Conservation (phyloP, 495 filamentous ascomycete genomes). For the Penicillium roqueforti region DNA sequence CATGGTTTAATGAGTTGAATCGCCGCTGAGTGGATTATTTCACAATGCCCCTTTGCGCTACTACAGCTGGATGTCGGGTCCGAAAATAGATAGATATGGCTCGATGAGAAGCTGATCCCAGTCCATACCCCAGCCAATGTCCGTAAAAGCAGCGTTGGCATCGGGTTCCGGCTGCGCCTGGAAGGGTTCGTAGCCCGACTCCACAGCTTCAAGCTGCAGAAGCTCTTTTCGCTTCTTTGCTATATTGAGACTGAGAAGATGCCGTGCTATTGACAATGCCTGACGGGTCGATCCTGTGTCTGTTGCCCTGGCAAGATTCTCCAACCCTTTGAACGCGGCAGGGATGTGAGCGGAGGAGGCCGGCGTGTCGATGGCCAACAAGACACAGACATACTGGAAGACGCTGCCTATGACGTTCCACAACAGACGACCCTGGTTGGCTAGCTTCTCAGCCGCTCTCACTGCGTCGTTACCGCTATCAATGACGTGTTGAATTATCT, state of each 20-base stretch:
- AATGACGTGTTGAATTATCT: constrained; percentile 21
- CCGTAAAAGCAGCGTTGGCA: constrained; percentile 12
- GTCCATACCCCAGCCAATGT: constrained; percentile 22
- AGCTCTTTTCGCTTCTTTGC: constrained; percentile 31
- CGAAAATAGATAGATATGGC: constrained; percentile 8
- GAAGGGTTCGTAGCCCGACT: constrained; percentile 20
- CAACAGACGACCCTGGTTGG: constrained; percentile 25
- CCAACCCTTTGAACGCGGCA: constrained; percentile 26
- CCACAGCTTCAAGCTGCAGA: constrained; percentile 29
- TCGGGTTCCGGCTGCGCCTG: constrained; percentile 12
- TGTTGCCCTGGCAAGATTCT: constrained; percentile 25
- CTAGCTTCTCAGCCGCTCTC: constrained; percentile 23
- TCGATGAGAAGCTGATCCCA: constrained; percentile 33
- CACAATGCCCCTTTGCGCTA: no score
- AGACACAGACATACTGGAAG: constrained; percentile 28
- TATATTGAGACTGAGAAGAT: constrained; percentile 27
- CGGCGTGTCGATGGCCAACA: constrained; percentile 31
- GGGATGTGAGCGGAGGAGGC: constrained; percentile 19
- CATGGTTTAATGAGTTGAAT: no score
- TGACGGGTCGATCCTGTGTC: constrained; percentile 30
- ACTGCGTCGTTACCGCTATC: constrained; percentile 25
- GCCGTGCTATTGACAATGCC: constrained; percentile 30
- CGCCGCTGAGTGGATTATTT: no score
- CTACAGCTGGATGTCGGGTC: no score
- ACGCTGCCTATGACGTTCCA: constrained; percentile 36